Evolutionary conservation across 805 yeast species (phyloP), one percentile per base, ranked within the genome.

Genomic region (Yarrowia sp.): DNA sequence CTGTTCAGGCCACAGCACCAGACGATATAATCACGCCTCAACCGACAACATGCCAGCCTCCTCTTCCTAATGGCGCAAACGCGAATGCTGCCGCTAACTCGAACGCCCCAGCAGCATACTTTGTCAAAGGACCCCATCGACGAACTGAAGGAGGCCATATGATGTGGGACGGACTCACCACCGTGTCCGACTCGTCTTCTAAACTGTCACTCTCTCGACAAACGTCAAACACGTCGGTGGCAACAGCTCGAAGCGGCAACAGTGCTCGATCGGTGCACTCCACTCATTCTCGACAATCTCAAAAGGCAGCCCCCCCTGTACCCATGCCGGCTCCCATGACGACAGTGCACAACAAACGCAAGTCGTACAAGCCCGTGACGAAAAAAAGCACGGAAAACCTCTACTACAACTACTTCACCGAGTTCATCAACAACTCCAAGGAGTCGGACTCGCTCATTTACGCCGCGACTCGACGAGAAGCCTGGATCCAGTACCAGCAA

Each of bases 401-500:
- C 42, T 58, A 58, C 43, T 58, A 58, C 51, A 44, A 43, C 33
- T 58, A 43, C 43, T 58, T 58, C 35, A 45, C 57, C 41, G 47
- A 64, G 18, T 70, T 70, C 41, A 65, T 69, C 17, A 33, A 62
- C 64, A 61, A 65, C 57, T 64, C 71, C 44, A 57, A 70, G 48
- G 65, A 66, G 33, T 67, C 72, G 13, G 72, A 71, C 63, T 64
- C 73, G 17, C 66, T 70, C 35, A 65, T 68, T 15, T 71, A 71
- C 57, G 75, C 74, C 1, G 65, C 65, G 28, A 71, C 74, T 8
- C 67, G 76, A 4, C 67, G 70, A 36, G 76, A 73, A 43, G 74
- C 75, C 5, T 74, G 72, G 71, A 44, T 69, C 22, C 76, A 73
- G 64, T 72, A 71, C 63, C 62, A 65, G 36, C 68, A 65, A 28